These are phyloP conservation scores for Tricholoma bakamatsutake DNA, from an alignment of 768 basidiomycete species.

Conservation along the genomic window DNA sequence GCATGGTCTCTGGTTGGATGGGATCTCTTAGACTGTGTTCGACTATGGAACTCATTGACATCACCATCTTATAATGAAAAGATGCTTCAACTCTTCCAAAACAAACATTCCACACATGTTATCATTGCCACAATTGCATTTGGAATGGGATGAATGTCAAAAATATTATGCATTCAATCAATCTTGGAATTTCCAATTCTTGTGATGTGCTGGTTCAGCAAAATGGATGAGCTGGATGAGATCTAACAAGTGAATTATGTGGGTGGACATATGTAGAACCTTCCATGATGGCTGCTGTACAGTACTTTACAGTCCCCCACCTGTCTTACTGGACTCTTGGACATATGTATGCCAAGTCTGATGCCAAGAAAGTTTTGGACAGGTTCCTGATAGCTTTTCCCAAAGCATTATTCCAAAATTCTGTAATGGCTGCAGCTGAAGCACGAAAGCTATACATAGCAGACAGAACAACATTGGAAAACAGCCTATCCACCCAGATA, in stretches of 20 bases:
- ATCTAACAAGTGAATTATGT: constrained; percentile 1
- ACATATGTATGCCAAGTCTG: no score
- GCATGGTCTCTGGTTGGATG: constrained; percentile 2
- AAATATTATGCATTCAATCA: constrained; percentile 6
- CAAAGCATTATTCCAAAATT: no score
- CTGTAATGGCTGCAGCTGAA: no score
- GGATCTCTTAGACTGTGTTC: background rate
- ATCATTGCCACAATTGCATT: constrained; percentile 9
- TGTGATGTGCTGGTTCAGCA: constrained; percentile 6
- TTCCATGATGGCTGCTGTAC: background rate
- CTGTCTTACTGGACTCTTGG: no score
- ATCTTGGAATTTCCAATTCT: constrained; percentile 6
- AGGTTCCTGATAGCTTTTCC: no score
- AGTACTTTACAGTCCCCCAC: no score
- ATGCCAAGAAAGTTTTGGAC: no score
- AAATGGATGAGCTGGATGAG: constrained; percentile 5
- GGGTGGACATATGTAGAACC: constrained; percentile 8
- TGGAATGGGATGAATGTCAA: constrained; percentile 9
- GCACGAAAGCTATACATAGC: no score
- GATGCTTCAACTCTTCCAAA: background rate
- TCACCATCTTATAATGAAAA: constrained; percentile 5
- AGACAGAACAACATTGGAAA: no score
- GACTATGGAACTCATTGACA: constrained; percentile 6
- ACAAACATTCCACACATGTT: background rate
- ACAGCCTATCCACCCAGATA: no score